A percentile compares a stretch with the other conserved stretches of the same genome.
These are phyloP conservation scores for Trametes polyzona DNA, from an alignment of 1,284 basidiomycete species.

Conservation along the genomic window DNA sequence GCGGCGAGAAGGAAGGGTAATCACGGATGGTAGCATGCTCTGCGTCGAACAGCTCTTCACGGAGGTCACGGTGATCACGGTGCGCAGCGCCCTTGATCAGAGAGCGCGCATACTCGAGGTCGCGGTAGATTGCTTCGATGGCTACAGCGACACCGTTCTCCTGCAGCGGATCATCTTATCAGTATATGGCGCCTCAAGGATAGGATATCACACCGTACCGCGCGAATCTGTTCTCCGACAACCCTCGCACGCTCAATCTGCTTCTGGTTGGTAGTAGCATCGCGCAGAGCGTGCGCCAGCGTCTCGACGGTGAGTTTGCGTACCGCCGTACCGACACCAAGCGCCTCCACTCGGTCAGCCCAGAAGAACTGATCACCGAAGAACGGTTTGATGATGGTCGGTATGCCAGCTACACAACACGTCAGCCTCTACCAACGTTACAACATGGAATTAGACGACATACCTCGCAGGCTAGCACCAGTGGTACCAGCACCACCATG, in stretches of 20 bases:
- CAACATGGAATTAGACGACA: slow-evolving; percentile 25
- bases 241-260: slow-evolving; percentile 85
- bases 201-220: too few species aligned
- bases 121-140: slow-evolving; percentile 91
- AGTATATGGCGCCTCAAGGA: too few species aligned
- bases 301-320: slow-evolving; percentile 82
- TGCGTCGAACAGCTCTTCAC: slow-evolving; percentile 44
- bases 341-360: slow-evolving; percentile 92
- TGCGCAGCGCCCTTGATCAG: slow-evolving; percentile 65
- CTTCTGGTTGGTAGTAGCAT: slow-evolving; percentile 86
- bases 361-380: slow-evolving; percentile 99
- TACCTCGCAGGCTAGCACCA: slow-evolving; percentile 89
- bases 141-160: slow-evolving; percentile 90
- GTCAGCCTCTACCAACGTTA: slow-evolving; percentile 7
- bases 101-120: slow-evolving; percentile 86
- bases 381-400: slow-evolving; percentile 96
- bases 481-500: slow-evolving; percentile 97
- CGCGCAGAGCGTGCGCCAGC: slow-evolving; percentile 76
- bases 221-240: slow-evolving; percentile 84
- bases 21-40: slow-evolving; percentile 53
- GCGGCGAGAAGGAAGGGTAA: slow-evolving; percentile 31
- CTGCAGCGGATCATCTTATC: too few species aligned
- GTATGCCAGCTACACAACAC: slow-evolving; percentile 74
- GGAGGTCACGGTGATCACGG: slow-evolving; percentile 34
- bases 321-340: slow-evolving; percentile 88